These are phyloP conservation scores for Lasiosphaeria ovina DNA, from an alignment of 495 filamentous ascomycete species.

Conservation along the genomic window DNA sequence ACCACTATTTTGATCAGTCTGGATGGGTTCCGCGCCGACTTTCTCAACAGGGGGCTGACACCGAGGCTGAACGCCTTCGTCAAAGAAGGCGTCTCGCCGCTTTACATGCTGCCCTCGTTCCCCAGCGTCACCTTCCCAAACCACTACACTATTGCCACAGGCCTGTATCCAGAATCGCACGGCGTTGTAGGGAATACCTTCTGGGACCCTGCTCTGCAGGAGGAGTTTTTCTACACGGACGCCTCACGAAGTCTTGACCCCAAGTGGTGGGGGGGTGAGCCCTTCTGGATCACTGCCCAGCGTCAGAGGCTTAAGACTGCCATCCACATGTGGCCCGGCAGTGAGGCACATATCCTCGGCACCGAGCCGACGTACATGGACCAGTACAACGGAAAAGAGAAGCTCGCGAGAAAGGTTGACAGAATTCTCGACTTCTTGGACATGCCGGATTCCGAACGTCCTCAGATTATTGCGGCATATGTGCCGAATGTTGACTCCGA, in stretches of 20 bases:
- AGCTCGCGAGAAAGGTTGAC: conserved; percentile 68
- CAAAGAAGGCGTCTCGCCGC: conserved; percentile 78
- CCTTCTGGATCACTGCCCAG: conserved; percentile 91
- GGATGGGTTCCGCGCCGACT: conserved; percentile 97
- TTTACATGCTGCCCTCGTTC: conserved; percentile 90
- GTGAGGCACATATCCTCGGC: conserved; percentile 71
- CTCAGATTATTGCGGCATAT: conserved; percentile 90
- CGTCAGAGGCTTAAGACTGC: conserved; percentile 69
- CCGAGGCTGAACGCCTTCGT: conserved; percentile 79
- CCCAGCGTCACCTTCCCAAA: conserved; percentile 98
- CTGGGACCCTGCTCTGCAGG: conserved; percentile 72
- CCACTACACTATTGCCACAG: conserved; percentile 92
- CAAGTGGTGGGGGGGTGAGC: conserved; percentile 93
- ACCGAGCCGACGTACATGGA: conserved; percentile 75
- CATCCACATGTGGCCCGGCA: conserved; percentile 98
- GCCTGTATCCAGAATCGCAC: conserved; percentile 88
- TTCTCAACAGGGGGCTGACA: conserved; percentile 77
- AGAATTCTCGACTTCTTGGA: conserved; percentile 79
- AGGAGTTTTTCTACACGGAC: conserved; percentile 86
- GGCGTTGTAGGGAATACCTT: conserved; percentile 94
- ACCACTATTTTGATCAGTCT: conserved; percentile 94
- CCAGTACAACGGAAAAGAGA: conserved; percentile 75
- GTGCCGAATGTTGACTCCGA: conserved; percentile 86
- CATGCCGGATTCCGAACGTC: conserved; percentile 71
- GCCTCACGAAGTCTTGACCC: conserved; percentile 66